phyloP scores from a whole-genome alignment of 164 flowering plant species.

The Echeveria elegans region DNA sequence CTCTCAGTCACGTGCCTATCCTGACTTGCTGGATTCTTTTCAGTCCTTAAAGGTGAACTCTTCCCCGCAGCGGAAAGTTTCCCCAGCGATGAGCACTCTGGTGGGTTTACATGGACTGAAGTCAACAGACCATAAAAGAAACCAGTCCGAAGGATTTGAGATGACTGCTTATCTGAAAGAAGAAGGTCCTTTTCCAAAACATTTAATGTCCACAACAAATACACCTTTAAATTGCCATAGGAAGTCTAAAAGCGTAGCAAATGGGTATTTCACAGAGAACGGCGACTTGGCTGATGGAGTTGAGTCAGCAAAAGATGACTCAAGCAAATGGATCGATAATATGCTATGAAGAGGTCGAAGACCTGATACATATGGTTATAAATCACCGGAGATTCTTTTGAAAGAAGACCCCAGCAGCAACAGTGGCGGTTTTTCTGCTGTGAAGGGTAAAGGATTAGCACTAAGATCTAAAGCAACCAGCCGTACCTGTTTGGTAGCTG shows the following conservation, averaged over 20 bases:
- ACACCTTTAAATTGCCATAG: constrained; percentile 7
- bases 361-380: constrained; percentile 16
- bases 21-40: constrained; percentile 16
- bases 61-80: constrained; percentile 15
- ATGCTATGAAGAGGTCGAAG: constrained; percentile 30
- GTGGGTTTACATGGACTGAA: constrained; percentile 30
- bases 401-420: constrained; percentile 22
- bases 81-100: constrained; percentile 31
- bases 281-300: constrained; percentile 11
- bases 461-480: constrained; percentile 26
- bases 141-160: constrained; percentile 20
- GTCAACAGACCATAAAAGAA: constrained; percentile 10
- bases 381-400: constrained; percentile 21
- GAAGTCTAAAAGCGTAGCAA: constrained; percentile 13
- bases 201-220: constrained; percentile 2
- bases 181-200: constrained; percentile 9
- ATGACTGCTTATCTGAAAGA: constrained; percentile 22
- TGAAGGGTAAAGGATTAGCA: constrained; percentile 27
- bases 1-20: constrained; percentile 12
- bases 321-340: constrained; percentile 23
- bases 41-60: constrained; percentile 18
- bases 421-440: constrained; percentile 14
- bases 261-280: constrained; percentile 15
- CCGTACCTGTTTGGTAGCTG: constrained; percentile 16
- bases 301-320: constrained; percentile 19